These are phyloP conservation scores for Moesziomyces antarcticus DNA, from an alignment of 1,284 basidiomycete species.

Conservation along the genomic window DNA sequence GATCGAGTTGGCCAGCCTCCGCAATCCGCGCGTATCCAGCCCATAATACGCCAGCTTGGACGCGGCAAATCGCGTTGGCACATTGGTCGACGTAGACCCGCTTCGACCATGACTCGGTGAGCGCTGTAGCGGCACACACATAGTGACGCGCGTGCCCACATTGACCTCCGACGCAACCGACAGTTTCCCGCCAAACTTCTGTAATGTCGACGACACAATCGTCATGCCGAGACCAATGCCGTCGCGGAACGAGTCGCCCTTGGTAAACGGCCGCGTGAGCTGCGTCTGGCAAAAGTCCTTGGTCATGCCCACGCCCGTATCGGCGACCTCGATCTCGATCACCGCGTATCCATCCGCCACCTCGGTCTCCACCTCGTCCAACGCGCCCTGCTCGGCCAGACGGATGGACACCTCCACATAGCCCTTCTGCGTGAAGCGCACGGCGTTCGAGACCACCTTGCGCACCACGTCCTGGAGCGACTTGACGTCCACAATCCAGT, in stretches of 20 bases:
- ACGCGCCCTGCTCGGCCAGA: constrained; percentile 12
- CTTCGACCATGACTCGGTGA: constrained; percentile 8
- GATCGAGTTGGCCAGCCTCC: constrained; percentile 29
- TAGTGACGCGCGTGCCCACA: constrained; percentile 47
- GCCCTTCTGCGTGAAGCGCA: constrained; percentile 48
- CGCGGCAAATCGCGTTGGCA: constrained; percentile 11
- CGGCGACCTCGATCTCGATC: constrained; percentile 42
- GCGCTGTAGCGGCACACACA: constrained; percentile 37
- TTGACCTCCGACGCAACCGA: constrained; percentile 46
- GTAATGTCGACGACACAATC: constrained; percentile 49
- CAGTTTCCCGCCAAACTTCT: constrained; percentile 47
- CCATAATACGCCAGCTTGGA: constrained; percentile 34
- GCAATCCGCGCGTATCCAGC: constrained; percentile 33
- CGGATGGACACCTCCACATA: constrained; percentile 42
- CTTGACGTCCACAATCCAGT: constrained; percentile 32
- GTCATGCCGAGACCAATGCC: constrained; percentile 58
- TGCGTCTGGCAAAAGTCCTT: constrained; percentile 42
- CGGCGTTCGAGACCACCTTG: constrained; percentile 54
- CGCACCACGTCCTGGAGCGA: constrained; percentile 45
- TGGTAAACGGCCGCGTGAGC: constrained; percentile 50
- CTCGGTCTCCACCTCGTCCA: constrained; percentile 19
- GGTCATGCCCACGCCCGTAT: constrained; percentile 50
- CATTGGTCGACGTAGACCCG: background rate
- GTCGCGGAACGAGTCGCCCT: constrained; percentile 50
- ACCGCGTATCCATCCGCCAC: constrained; percentile 11